Conservation (phyloP, 768 basidiomycete genomes). For the Trametes sanguinea region DNA sequence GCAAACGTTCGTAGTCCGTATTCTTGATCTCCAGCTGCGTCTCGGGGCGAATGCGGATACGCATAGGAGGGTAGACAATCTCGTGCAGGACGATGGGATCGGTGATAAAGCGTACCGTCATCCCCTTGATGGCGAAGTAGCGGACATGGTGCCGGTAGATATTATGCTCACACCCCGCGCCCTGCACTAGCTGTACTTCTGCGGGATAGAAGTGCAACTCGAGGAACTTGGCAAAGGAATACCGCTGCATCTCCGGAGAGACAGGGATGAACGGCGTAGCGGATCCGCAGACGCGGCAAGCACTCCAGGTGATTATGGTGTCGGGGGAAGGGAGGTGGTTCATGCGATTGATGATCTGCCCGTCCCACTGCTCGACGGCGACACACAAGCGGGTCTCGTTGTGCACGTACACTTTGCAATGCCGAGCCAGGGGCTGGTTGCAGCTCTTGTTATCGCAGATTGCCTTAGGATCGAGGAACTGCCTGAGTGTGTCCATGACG, state of each 20-base stretch:
- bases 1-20: slow-evolving; percentile 77
- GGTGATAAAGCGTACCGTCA: slow-evolving; percentile 87
- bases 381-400: slow-evolving; percentile 81
- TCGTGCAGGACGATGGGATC: slow-evolving; percentile 84
- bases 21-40: slow-evolving; percentile 90
- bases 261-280: slow-evolving; percentile 88
- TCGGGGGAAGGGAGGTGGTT: slow-evolving; percentile 58
- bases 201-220: slow-evolving; percentile 96
- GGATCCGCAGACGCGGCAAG: slow-evolving; percentile 75
- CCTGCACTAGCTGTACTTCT: slow-evolving; percentile 80
- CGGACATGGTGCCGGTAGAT: slow-evolving; percentile 91
- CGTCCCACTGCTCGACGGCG: slow-evolving; percentile 88
- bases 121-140: slow-evolving; percentile 81
- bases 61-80: slow-evolving; percentile 85
- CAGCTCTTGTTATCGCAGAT: slow-evolving; percentile 85
- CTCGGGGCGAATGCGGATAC: slow-evolving; percentile 83
- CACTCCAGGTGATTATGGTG: slow-evolving; percentile 88
- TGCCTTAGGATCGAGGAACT: slow-evolving; percentile 72
- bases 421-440: slow-evolving; percentile 74
- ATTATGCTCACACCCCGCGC: slow-evolving; percentile 91
- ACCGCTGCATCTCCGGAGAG: slow-evolving; percentile 88
- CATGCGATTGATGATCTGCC: slow-evolving; percentile 63
- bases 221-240: slow-evolving; percentile 95
- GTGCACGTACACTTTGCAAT: slow-evolving; percentile 91
- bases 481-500: slow-evolving; percentile 64